These are phyloP conservation scores for Volutella citrinella DNA, from an alignment of 2,329 filamentous ascomycete genomes.

Conservation along the genomic window DNA sequence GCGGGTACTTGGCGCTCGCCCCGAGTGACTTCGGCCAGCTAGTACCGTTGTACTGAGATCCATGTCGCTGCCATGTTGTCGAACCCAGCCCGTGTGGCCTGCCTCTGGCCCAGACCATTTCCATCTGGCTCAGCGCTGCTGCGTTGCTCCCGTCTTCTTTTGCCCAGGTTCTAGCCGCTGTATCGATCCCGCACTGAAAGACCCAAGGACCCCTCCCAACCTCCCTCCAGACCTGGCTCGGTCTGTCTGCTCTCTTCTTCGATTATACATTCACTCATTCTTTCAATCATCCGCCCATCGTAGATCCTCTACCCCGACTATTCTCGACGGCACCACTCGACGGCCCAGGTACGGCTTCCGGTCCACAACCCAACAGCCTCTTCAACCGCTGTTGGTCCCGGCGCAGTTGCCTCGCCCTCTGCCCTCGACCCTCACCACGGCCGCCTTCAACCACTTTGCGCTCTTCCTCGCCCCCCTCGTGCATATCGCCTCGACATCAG, in stretches of 20 bases:
- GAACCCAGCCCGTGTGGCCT: no score
- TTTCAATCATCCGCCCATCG: conserved; percentile 8
- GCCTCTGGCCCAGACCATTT: no score
- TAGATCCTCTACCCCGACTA: no score
- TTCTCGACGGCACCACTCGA: no score
- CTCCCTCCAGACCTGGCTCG: conserved; percentile 5
- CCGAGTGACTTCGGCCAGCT: no score
- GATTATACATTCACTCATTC: conserved; percentile 8
- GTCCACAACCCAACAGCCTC: no score
- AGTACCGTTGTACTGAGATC: conserved; percentile 9
- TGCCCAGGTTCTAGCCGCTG: conserved; percentile 4
- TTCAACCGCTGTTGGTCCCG: no score
- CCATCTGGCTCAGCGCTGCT: no score
- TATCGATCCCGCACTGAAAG: conserved; percentile 2
- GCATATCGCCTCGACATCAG: conserved; percentile 5
- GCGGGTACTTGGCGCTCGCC: no score
- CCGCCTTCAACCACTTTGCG: conserved; percentile 7
- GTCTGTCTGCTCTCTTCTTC: conserved; percentile 9
- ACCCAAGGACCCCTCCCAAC: conserved; percentile 10
- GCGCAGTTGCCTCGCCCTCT: conserved; percentile 2
- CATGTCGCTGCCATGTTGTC: no score
- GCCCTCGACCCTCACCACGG: conserved; percentile 7
- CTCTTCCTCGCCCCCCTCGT: conserved; percentile 10
- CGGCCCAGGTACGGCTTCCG: no score
- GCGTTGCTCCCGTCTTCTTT: no score